A percentile compares a stretch with the other conserved stretches of the same genome.
These are phyloP conservation scores for Didymella sp. DNA, from an alignment of 2,329 filamentous ascomycete species.

Conservation along the genomic window DNA sequence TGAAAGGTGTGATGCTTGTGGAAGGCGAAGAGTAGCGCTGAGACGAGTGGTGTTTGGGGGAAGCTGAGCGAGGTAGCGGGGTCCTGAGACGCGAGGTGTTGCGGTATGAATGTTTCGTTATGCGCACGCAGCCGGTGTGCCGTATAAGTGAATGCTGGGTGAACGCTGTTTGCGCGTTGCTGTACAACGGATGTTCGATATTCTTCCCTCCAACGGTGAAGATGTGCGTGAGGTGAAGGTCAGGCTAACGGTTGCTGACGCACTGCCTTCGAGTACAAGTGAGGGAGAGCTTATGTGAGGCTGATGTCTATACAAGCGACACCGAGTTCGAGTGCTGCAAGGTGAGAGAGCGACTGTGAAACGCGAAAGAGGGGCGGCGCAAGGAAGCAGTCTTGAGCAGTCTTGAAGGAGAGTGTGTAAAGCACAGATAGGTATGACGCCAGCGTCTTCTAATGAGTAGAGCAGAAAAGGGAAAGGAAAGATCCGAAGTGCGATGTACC, in stretches of 20 bases:
- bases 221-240: constrained; percentile 6
- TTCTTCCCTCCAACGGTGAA: background rate
- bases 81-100: constrained; percentile 37
- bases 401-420: constrained; percentile 22
- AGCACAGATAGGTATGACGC: constrained; percentile 21
- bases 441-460: constrained; percentile 15
- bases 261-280: background rate
- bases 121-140: constrained; percentile 19
- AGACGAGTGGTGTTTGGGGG: constrained; percentile 37
- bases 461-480: constrained; percentile 11
- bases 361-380: constrained; percentile 33
- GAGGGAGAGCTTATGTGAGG: constrained; percentile 22
- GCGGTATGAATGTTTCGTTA: constrained; percentile 29
- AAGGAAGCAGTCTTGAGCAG: constrained; percentile 31
- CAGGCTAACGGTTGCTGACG: constrained; percentile 7
- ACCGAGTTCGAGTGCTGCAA: constrained; percentile 33
- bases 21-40: constrained; percentile 23
- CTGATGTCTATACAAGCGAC: constrained; percentile 24
- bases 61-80: constrained; percentile 21
- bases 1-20: constrained; percentile 15
- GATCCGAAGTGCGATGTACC: constrained; percentile 9
- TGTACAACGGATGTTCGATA: background rate
- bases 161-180: constrained; percentile 14
- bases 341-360: constrained; percentile 33
- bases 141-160: constrained; percentile 19